Conservation (phyloP, 768 basidiomycete species). For the Antrodiella citrinella region DNA sequence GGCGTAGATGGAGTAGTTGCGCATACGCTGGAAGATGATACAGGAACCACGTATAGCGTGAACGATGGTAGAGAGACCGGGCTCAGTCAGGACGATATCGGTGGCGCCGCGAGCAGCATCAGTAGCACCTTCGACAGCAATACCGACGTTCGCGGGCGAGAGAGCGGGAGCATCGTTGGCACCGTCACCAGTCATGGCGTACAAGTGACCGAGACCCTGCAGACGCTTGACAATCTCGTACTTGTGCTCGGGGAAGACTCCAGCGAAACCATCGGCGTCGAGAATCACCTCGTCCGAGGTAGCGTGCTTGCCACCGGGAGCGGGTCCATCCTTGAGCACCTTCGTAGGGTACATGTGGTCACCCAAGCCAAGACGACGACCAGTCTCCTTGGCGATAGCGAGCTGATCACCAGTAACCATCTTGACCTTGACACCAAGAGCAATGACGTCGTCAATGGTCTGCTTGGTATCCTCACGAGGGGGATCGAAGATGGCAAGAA, state of each 20-base stretch:
- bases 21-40: slow-evolving; percentile 99
- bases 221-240: slow-evolving; percentile 99
- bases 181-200: slow-evolving; percentile 99
- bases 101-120: slow-evolving; percentile 98
- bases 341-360: slow-evolving; percentile 99
- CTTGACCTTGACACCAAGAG: slow-evolving; percentile 96
- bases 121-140: slow-evolving; percentile 98
- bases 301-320: slow-evolving; percentile 74
- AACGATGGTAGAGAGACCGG: slow-evolving; percentile 97
- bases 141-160: slow-evolving; percentile 98
- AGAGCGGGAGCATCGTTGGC: slow-evolving; percentile 98
- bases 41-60: slow-evolving; percentile 98
- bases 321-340: slow-evolving; percentile 96
- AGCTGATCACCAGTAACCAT: slow-evolving; percentile 99
- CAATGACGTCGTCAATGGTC: slow-evolving; percentile 94
- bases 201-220: slow-evolving; percentile 90
- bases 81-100: slow-evolving; percentile 96
- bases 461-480: slow-evolving; percentile 98
- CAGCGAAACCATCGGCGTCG: slow-evolving; percentile 98
- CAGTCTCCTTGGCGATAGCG: slow-evolving; percentile 98
- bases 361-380: slow-evolving; percentile 93
- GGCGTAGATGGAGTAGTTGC: slow-evolving; percentile 97
- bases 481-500: slow-evolving; percentile 95
- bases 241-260: slow-evolving; percentile 99
- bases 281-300: slow-evolving; percentile 97